Evolutionary conservation across 2,329 filamentous ascomycete genomes (phyloP), one percentile per base, ranked within the genome.

Genomic region (Fusarium fujikuroi): DNA sequence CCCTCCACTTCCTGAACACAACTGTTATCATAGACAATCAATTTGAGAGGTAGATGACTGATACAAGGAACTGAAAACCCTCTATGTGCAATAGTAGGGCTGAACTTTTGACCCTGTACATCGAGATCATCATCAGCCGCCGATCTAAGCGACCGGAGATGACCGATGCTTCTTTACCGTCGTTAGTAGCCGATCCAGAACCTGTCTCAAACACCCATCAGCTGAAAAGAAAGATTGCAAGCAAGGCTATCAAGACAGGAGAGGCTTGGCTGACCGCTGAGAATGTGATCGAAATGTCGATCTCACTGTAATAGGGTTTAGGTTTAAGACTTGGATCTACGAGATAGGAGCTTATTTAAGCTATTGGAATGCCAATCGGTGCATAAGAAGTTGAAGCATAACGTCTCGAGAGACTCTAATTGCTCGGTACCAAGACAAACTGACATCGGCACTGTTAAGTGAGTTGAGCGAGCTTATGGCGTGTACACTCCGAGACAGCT

Each of bases 61-160:
- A 11, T 12, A 11, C 5, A 18, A 18, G 37, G 18, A 11, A 10
- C 1, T 9, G 9, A 15, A 2, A 1, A 19, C 2, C 5, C 14
- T 53, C 32, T 28, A 21, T 18, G 16, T 7, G 3, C 11, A 23
- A 19, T 18, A 23, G 21, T 36, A 36, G 5, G 3, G 5, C 10
- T 28, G 18, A 28, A 4, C 7, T 4, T 28, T 46, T 46, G 23
- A 18, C 11, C 44, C 19, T 25, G 9, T 5, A 11, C 2, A 23
- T 40, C 57, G 30, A 60, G 28, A n/a, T 34, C 16, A 5, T 32
- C 9, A 32, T 14, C 30, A 2, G 7, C 15, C 7, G 6, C 34
- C 8, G 2, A 12, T 32, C 25, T 4, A 23, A 30, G 23, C 18
- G 57, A n/a, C 57, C 11, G 21, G 18, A 12, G 16, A 16, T 23